Conservation (phyloP, 176 grass and related monocot species). For the Musa itinerans region DNA sequence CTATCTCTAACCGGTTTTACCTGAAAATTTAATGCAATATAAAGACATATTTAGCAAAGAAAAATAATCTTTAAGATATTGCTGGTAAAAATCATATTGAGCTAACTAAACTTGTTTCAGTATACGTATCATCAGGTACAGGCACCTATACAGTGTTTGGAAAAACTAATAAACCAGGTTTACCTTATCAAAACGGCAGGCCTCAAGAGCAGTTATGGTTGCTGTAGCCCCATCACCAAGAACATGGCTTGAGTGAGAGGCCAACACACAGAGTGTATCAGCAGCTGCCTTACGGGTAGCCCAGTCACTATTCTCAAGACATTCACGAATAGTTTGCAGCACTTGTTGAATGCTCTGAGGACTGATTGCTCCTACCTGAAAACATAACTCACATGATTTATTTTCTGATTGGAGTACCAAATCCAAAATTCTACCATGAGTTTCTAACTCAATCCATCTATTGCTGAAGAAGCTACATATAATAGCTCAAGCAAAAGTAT, state of each 20-base stretch:
- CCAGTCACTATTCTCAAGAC: slow-evolving; percentile 92
- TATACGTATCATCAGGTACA: not conserved
- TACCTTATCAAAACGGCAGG: slow-evolving; percentile 99
- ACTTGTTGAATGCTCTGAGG: slow-evolving; percentile 74
- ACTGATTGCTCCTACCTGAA: slow-evolving; percentile 94
- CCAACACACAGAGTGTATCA: slow-evolving; percentile 77
- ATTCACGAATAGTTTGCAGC: slow-evolving; percentile 77
- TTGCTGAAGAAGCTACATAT: not conserved
- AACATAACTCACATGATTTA: not conserved
- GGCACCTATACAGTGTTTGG: not conserved
- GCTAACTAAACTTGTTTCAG: not conserved
- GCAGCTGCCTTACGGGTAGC: slow-evolving; percentile 85
- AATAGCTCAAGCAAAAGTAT: not conserved
- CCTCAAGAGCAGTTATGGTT: slow-evolving; percentile 69
- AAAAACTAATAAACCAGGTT: not conserved
- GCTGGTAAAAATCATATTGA: not conserved
- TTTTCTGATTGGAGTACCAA: not conserved
- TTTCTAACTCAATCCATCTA: not conserved
- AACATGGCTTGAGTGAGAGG: slow-evolving; percentile 62
- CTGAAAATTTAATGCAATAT: slow-evolving; percentile 26
- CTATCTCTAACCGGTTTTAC: slow-evolving; percentile 95
- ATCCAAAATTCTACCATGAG: not conserved
- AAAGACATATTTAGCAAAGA: slow-evolving; percentile 5
- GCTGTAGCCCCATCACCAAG: slow-evolving; percentile 58
- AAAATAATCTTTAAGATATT: not conserved